Evolutionary conservation across 192 early-diverging fungal species (phyloP).

Genomic region (Haplosporangium gracile): DNA sequence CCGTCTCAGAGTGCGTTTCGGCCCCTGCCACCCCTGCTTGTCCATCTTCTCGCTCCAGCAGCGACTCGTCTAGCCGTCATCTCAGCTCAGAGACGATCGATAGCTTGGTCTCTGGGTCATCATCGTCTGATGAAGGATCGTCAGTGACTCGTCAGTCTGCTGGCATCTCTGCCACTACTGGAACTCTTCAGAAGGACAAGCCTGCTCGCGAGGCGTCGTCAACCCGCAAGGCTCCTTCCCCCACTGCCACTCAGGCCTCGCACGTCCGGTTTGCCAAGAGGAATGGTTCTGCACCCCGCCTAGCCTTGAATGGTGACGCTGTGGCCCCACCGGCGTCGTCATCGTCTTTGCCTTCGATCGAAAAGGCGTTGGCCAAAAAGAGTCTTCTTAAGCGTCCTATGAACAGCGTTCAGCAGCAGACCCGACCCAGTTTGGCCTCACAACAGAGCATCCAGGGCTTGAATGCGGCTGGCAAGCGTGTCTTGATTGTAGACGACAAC

Average conservation of each 20-base stretch:
- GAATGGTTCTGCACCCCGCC: conserved; percentile 33
- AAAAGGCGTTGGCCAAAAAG: conserved; percentile 5
- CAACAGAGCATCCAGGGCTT: conserved; percentile 31
- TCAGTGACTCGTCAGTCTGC: background rate
- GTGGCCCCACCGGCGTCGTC: background rate
- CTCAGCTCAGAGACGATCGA: background rate
- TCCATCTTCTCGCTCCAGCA: background rate
- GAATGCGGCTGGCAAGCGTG: conserved; percentile 35
- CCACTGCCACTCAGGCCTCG: conserved; percentile 13
- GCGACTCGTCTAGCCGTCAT: background rate
- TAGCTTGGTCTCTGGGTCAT: background rate
- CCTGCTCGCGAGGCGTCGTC: background rate
- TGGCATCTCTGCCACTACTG: background rate
- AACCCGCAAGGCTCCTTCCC: background rate
- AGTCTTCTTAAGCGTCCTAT: conserved; percentile 30
- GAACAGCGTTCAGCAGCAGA: background rate
- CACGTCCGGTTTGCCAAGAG: conserved; percentile 46
- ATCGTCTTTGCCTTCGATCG: background rate
- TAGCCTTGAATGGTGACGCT: conserved; percentile 5
- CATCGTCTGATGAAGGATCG: background rate
- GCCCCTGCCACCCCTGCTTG: background rate
- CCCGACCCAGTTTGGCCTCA: conserved; percentile 16
- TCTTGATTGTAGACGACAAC: conserved; percentile 54
- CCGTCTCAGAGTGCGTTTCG: conserved; percentile 12
- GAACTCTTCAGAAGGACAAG: background rate